Conservation (phyloP, 257 asterid genomes). For the Eucommia ulmoides region DNA sequence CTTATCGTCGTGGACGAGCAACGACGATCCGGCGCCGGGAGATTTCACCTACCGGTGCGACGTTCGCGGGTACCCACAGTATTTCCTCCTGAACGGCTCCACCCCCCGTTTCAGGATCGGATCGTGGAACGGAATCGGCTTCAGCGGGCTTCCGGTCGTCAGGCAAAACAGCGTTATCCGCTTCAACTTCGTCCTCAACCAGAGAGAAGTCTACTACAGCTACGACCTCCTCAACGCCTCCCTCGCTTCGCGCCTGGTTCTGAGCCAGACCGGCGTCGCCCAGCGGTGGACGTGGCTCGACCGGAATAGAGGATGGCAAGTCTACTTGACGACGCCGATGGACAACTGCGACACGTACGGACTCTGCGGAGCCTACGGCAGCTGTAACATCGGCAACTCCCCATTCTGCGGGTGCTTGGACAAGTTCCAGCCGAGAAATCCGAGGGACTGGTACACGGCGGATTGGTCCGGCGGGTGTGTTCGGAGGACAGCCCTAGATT, state of each 20-base stretch:
- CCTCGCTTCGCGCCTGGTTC: conserved; percentile 16
- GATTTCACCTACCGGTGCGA: conserved; percentile 17
- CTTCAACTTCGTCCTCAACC: conserved; percentile 11
- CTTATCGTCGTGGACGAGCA: conserved; percentile 14
- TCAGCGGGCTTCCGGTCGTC: conserved; percentile 20
- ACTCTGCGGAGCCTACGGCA: conserved; percentile 20
- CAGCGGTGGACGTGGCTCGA: conserved; percentile 9
- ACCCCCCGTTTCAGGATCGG: conserved; percentile 22
- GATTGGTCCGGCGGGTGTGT: conserved; percentile 38
- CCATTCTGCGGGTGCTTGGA: conserved; percentile 26
- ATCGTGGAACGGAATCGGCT: conserved; percentile 28
- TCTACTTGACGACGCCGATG: conserved; percentile 6
- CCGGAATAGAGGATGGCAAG: conserved; percentile 5
- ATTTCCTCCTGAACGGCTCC: conserved; percentile 36
- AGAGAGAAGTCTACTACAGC: conserved; percentile 20
- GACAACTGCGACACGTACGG: conserved; percentile 28
- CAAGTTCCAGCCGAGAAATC: conserved; percentile 25
- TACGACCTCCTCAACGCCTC: conserved; percentile 18
- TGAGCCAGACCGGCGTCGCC: conserved; percentile 8
- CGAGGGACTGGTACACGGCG: conserved; percentile 23
- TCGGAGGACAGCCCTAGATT: conserved; percentile 20
- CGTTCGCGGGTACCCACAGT: too few species aligned
- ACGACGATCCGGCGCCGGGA: conserved; percentile 30
- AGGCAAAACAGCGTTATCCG: conserved; percentile 14
- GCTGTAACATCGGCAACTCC: conserved; percentile 10